Evolutionary conservation across 2,329 filamentous ascomycete species (phyloP), one percentile per base, ranked within the genome.

Genomic region (Aspergillus tubingensis): DNA sequence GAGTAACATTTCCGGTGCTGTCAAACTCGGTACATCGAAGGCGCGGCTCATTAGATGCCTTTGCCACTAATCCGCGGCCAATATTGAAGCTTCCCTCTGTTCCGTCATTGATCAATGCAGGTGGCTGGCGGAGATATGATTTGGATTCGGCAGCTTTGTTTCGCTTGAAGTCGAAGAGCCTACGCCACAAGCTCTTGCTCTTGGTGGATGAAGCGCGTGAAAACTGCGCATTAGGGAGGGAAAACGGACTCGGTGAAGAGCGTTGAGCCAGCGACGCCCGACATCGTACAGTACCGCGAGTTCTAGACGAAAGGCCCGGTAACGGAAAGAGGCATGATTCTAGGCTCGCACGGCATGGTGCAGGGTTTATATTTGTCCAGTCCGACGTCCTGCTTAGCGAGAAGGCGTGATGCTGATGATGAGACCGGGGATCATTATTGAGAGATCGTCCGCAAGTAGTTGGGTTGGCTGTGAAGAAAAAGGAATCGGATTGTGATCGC

Each of bases 1-100:
- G 82, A 19, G 94, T 96, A 25, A 97, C 92, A 69, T 96, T 90
- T 43, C 95, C 95, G 71, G 91, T 87, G 74, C 93, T 92, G 70
- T 98, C 92, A 61, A 98, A 91, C 76, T 99, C 95, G 1, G 95
- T 99, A 74, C 95, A 99, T 57, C 95, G 86, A 67, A 99, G 81
- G 61, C 92, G 88, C 30, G 93, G 86, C 75, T 97, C 92, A 59
- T 94, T 89, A 25, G 90, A 88, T 2, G 91, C 89, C 77, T 94
- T 95, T 50, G 87, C 84, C 54, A 87, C 84, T 70, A 91, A 82
- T 48, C 88, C 86, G 44, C 92, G 85, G 44, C 89, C 88, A 54
- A 88, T 82, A 70, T 82, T 88, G 75, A 91, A 91, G 69, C 84
- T 84, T 3, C 82, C 82, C 50, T 85, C 83, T 21, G 80, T 79